Evolutionary conservation across 768 basidiomycete genomes (phyloP), one percentile per base, ranked within the genome.

Genomic region (Collybia sp.): DNA sequence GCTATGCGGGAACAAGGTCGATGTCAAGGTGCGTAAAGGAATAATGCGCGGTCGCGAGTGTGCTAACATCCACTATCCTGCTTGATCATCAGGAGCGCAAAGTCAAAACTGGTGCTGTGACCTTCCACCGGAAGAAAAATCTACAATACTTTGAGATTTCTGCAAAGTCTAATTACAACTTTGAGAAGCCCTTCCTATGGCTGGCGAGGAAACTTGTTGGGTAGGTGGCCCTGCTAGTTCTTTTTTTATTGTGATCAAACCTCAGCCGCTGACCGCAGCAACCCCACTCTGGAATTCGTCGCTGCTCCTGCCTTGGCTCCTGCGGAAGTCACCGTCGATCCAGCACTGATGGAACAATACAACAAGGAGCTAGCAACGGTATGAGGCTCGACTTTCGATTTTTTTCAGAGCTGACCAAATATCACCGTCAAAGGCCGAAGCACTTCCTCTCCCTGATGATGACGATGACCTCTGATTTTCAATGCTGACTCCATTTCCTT

Each of bases 91-190:
- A 97, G 95, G 96, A 99, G 71, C 93, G 96, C 52, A 99, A 99
- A 81, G 96, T 99, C 57, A 99, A 98, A 80, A 98, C 95, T 17
- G 91, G 91, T 42, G 83, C 87, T 36, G 96, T 99, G 50, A 99
- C 96, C 38, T 99, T 99, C 86, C 96, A 98, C 79, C 81, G 96
- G 64, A 99, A 99, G 90, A 99, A 99, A 81, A 97, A 95, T 71
- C 80, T 99, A 43, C 96, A 98, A 65, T 99, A 99, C 76, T 99
- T 94, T 65, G 96, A 99, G 63, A 98, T 99, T 57, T 98, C 96
- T 0, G 96, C 96, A 44, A 99, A 99, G 72, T 97, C 94, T 39
- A 99, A 99, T 79, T 99, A 98, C 70, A 99, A 99, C 78, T 98
- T 98, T 63, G 96, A 99, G 72, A 97, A 97, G 68, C 96, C 96